These are phyloP conservation scores for Silene coronaria DNA, from an alignment of 179 eudicot genomes.

Conservation along the genomic window DNA sequence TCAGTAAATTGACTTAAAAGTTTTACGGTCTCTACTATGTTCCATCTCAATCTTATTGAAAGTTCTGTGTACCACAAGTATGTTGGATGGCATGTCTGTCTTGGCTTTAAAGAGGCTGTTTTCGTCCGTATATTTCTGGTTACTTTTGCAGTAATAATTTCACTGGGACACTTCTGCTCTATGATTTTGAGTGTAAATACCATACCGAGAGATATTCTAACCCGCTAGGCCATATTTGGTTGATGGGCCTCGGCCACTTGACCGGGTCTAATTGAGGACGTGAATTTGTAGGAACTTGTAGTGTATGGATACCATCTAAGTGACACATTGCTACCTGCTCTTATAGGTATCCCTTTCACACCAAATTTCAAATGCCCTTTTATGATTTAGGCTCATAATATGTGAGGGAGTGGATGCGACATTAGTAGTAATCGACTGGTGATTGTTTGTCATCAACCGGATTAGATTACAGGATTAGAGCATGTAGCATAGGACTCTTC, in stretches of 20 bases:
- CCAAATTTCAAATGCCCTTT: not conserved
- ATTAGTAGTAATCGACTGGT: no score
- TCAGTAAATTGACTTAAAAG: not conserved
- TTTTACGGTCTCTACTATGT: not conserved
- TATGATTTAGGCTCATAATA: not conserved
- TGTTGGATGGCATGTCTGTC: conserved; percentile 27
- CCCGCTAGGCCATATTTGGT: no score
- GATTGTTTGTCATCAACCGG: no score
- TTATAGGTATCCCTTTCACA: not conserved
- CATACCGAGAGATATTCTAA: not conserved
- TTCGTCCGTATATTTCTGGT: conserved; percentile 4
- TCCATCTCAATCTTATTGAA: conserved; percentile 17
- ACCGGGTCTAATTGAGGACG: no score
- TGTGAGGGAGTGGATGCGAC: not conserved
- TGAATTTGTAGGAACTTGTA: not conserved
- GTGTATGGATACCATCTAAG: not conserved
- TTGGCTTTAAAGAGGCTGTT: conserved; percentile 14
- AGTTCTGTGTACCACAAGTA: conserved; percentile 12
- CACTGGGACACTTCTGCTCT: not conserved
- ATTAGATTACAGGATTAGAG: no score
- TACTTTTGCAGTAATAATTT: not conserved
- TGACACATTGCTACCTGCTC: not conserved
- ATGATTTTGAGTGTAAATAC: not conserved
- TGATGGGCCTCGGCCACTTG: no score
- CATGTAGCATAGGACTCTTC: no score